A percentile compares a stretch with the other conserved stretches of the same genome.
Conservation (phyloP, 1,284 basidiomycete genomes). For the Ganoderma sp. region DNA sequence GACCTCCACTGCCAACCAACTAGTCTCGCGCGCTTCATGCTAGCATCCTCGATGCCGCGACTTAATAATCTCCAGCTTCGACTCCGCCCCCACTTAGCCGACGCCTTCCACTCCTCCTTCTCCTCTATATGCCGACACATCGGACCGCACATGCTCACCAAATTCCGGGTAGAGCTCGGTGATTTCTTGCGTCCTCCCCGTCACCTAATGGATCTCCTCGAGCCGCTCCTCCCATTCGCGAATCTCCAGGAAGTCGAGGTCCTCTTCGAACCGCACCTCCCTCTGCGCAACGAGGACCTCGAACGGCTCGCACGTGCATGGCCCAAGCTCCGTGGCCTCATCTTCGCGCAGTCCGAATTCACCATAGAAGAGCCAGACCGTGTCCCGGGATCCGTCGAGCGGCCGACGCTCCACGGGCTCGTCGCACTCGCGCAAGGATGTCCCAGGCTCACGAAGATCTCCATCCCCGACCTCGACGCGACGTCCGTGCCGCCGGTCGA, state of each 20-base stretch:
- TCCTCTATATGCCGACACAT: background rate
- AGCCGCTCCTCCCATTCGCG: background rate
- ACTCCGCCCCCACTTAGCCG: background rate
- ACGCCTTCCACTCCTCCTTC: background rate
- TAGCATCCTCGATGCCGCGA: background rate
- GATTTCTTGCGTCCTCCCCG: background rate
- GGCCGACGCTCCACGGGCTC: background rate
- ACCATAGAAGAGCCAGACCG: background rate
- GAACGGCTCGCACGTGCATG: background rate
- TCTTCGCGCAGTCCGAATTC: background rate
- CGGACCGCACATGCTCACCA: background rate
- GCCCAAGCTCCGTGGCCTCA: background rate
- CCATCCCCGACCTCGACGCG: constrained; percentile 2
- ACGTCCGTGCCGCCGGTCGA: too few relatives aligned
- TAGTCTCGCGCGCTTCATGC: background rate
- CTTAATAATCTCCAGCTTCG: background rate
- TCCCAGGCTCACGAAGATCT: background rate
- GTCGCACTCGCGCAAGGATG: background rate
- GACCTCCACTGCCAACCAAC: background rate
- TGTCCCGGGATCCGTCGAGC: background rate
- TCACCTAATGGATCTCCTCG: background rate
- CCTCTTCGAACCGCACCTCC: background rate
- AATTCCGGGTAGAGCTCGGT: background rate
- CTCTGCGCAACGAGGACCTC: constrained; percentile 1
- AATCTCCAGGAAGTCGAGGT: background rate